phyloP scores from a whole-genome alignment of 139 green algal species.

The Coccomyxa sp. region DNA sequence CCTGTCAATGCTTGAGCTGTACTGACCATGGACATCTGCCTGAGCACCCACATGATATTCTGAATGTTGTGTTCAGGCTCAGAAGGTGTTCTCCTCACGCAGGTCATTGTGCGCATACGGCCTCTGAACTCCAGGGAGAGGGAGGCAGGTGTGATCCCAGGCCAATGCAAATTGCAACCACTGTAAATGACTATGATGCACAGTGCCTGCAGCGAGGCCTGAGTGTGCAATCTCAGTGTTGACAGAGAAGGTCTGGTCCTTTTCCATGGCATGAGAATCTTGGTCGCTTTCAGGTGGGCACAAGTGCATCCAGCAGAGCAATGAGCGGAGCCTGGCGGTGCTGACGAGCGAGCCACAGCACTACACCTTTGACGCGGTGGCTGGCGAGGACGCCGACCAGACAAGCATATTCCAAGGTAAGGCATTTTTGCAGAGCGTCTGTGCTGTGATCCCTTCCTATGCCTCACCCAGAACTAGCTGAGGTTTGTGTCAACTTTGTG shows the following conservation, averaged over 20 bases:
- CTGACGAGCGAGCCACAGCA: conserved; percentile 26
- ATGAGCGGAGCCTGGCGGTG: conserved; percentile 18
- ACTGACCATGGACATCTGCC: neutral
- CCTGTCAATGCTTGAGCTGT: neutral
- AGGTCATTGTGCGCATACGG: conserved; percentile 39
- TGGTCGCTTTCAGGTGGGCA: conserved; percentile 15
- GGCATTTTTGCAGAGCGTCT: too few relatives aligned
- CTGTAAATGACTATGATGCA: neutral
- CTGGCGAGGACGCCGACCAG: conserved; percentile 20
- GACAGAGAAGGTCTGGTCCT: neutral
- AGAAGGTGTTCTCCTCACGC: neutral
- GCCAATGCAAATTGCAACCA: neutral
- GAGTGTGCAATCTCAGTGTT: neutral
- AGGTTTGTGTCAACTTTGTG: too few relatives aligned
- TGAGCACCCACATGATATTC: neutral
- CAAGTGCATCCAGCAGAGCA: conserved; percentile 27
- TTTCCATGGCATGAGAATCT: neutral
- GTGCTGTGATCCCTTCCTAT: too few relatives aligned
- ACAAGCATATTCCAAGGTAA: conserved; percentile 36
- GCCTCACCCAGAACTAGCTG: too few relatives aligned
- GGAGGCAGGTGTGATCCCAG: conserved; percentile 5
- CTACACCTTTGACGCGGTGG: conserved; percentile 46
- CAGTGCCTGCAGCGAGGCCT: too few relatives aligned
- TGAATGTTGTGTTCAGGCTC: too few relatives aligned
- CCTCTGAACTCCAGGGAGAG: conserved; percentile 31